Conservation (phyloP, 352 stramenopile species). For the Pythium sp. region DNA sequence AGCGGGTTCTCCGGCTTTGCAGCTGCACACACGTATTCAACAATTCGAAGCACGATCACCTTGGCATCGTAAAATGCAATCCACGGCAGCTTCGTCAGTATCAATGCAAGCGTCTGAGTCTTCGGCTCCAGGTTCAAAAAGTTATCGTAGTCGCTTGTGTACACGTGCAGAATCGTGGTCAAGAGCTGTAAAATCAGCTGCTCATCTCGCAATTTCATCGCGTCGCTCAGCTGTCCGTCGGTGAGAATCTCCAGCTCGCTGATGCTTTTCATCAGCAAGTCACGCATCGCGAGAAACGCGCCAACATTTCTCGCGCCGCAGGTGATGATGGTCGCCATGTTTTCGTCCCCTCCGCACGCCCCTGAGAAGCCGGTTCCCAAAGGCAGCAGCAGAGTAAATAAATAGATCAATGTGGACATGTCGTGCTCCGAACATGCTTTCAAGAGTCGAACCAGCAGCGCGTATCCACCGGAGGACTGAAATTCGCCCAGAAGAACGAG, state of each 20-base stretch:
- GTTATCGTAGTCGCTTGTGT: conserved; percentile 70
- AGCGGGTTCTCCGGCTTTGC: conserved; percentile 39
- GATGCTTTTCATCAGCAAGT: conserved; percentile 62
- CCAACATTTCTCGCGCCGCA: conserved; percentile 58
- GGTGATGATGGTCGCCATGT: conserved; percentile 36
- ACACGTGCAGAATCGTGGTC: conserved; percentile 65
- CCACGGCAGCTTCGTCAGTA: conserved; percentile 59
- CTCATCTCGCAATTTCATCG: conserved; percentile 26
- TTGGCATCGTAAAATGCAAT: conserved; percentile 55
- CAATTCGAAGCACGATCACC: conserved; percentile 69
- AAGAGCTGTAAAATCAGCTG: conserved; percentile 58
- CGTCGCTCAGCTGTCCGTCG: conserved; percentile 6
- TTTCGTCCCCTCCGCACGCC: conserved; percentile 32
- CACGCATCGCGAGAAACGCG: conserved; percentile 59
- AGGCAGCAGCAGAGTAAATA: conserved; percentile 55
- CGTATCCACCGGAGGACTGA: conserved; percentile 57
- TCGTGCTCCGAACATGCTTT: conserved; percentile 40
- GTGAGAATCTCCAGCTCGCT: conserved; percentile 21
- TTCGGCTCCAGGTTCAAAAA: conserved; percentile 70
- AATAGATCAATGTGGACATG: conserved; percentile 41
- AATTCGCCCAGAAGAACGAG: conserved; percentile 70
- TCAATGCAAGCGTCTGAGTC: conserved; percentile 61
- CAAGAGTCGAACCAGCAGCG: conserved; percentile 42
- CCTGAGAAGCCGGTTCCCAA: conserved; percentile 48
- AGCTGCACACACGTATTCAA: conserved; percentile 73